A percentile compares a stretch with the other conserved stretches of the same genome.
Conservation (phyloP, 2,329 filamentous ascomycete genomes). For the Sodiomyces alkalinus region DNA sequence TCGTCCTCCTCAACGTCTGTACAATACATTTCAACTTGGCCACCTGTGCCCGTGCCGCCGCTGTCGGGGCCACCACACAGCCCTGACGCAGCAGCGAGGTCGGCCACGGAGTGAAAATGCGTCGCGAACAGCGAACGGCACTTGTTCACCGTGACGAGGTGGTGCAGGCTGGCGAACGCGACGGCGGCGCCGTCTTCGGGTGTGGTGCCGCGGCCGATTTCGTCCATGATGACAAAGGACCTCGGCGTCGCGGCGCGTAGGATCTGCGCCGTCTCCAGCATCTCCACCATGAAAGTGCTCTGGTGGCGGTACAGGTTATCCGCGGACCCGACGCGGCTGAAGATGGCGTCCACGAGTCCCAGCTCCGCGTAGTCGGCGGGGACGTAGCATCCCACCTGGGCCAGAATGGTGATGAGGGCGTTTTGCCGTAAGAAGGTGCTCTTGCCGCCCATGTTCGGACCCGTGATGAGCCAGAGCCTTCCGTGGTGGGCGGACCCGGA, state of each 20-base stretch:
- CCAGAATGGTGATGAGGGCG: conserved; percentile 83
- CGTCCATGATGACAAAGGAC: conserved; percentile 96
- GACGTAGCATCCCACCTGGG: conserved; percentile 85
- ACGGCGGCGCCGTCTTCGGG: conserved; percentile 85
- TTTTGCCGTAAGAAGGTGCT: conserved; percentile 93
- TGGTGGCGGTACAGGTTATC: conserved; percentile 92
- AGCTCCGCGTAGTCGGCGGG: conserved; percentile 76
- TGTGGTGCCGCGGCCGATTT: conserved; percentile 88
- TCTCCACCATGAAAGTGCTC: conserved; percentile 98
- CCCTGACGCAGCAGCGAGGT: conserved; percentile 47
- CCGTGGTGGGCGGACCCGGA: conserved; percentile 41
- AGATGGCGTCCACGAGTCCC: conserved; percentile 89
- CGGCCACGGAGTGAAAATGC: conserved; percentile 77
- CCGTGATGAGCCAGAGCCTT: conserved; percentile 52
- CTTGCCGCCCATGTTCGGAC: conserved; percentile 98
- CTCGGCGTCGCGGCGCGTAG: conserved; percentile 68
- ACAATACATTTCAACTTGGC: conserved; percentile 58
- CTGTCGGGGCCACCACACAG: no score
- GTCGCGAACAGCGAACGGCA: conserved; percentile 84
- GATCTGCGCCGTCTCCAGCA: conserved; percentile 91
- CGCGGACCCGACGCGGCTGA: conserved; percentile 82
- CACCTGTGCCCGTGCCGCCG: conserved; percentile 16
- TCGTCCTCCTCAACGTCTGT: conserved; percentile 73
- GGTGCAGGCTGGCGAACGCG: conserved; percentile 74
- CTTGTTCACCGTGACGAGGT: conserved; percentile 62